phyloP scores from a whole-genome alignment of 331 rosid species.

The Spiraea crenata region DNA sequence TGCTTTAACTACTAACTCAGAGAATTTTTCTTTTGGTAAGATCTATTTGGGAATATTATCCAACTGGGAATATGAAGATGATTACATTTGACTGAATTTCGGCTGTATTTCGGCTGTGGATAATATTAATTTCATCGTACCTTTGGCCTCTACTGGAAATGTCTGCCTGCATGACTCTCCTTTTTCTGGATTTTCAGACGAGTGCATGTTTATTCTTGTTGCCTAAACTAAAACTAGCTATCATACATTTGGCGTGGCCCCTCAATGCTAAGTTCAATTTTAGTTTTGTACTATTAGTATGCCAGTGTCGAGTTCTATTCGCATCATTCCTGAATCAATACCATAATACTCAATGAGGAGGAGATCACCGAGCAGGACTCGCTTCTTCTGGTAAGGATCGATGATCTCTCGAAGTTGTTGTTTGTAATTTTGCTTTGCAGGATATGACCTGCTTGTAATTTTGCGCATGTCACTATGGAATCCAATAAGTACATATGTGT shows the following conservation, averaged over 20 bases:
- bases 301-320: background rate
- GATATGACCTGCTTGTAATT: too few relatives aligned
- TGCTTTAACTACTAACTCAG: background rate
- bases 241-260: background rate
- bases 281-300: background rate
- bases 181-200: background rate
- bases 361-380: too few relatives aligned
- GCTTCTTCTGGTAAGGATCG: too few relatives aligned
- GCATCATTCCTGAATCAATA: background rate
- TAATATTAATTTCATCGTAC: background rate
- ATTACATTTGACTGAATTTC: background rate
- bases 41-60: background rate
- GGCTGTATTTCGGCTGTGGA: background rate
- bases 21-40: constrained; percentile 15
- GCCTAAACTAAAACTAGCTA: background rate
- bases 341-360: too few relatives aligned
- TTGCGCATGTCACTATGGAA: too few relatives aligned
- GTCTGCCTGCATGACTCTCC: background rate
- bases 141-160: background rate
- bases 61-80: constrained; percentile 9
- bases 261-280: background rate
- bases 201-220: background rate
- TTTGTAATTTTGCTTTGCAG: too few relatives aligned
- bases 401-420: too few relatives aligned
- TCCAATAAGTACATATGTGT: too few relatives aligned